Conservation (phyloP, 2,329 filamentous ascomycete species). For the Aspergillus cejpii region DNA sequence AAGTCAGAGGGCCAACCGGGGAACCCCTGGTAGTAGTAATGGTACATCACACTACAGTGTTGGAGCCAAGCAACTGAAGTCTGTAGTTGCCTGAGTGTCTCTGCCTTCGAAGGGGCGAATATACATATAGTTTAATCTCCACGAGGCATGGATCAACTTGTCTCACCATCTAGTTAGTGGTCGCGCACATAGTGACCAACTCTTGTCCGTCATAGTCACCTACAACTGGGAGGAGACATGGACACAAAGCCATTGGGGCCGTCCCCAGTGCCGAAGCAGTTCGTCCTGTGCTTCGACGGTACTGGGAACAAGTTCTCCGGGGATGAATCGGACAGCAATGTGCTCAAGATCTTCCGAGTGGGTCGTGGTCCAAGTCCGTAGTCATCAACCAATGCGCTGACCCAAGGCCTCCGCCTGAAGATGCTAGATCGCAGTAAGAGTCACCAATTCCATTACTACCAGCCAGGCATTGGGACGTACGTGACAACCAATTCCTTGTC, state of each 20-base stretch:
- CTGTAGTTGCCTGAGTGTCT: slow-evolving; percentile 6
- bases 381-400: not conserved
- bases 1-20: not conserved
- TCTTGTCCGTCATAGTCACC: not conserved
- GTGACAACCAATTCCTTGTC: slow-evolving; percentile 33
- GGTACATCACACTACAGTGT: not conserved
- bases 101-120: not conserved
- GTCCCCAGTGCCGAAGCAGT: slow-evolving; percentile 28
- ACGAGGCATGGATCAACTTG: not conserved
- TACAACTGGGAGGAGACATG: not conserved
- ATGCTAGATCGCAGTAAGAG: slow-evolving; percentile 39
- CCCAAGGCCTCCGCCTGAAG: slow-evolving; percentile 8
- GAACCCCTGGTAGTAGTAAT: not conserved
- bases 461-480: slow-evolving; percentile 43
- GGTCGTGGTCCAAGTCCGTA: slow-evolving; percentile 8
- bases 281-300: slow-evolving; percentile 42
- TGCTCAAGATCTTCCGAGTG: slow-evolving; percentile 43
- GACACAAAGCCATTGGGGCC: slow-evolving; percentile 17
- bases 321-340: slow-evolving; percentile 43
- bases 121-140: slow-evolving; percentile 4
- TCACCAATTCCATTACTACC: slow-evolving; percentile 40
- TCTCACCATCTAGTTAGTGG: not conserved
- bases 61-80: not conserved
- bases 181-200: not conserved
- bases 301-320: slow-evolving; percentile 42